These are phyloP conservation scores for Myxozyma monticola DNA, from an alignment of 805 yeast species.

Conservation along the genomic window DNA sequence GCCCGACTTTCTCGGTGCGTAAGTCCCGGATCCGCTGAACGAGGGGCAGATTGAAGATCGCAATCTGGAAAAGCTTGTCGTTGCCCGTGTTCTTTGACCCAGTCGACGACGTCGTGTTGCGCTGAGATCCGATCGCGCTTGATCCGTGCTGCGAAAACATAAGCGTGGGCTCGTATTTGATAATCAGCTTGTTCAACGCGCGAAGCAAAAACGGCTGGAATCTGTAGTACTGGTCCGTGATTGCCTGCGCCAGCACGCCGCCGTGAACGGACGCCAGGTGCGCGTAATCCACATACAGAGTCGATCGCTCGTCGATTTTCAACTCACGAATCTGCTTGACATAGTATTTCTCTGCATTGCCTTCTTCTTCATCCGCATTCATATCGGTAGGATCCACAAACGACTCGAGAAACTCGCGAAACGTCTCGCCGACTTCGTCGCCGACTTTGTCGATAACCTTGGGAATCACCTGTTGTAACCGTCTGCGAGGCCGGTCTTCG, in stretches of 20 bases:
- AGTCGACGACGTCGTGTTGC: conserved; percentile 18
- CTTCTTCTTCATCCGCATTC: conserved; percentile 38
- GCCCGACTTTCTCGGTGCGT: conserved; percentile 84
- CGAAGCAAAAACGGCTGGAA: conserved; percentile 80
- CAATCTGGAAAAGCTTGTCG: conserved; percentile 82
- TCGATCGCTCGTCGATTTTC: conserved; percentile 70
- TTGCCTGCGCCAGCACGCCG: conserved; percentile 85
- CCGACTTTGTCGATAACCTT: conserved; percentile 90
- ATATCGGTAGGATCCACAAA: conserved; percentile 50
- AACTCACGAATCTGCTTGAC: conserved; percentile 78
- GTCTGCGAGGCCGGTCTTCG: conserved; percentile 21
- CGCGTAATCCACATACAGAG: conserved; percentile 81
- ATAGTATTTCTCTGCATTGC: conserved; percentile 46
- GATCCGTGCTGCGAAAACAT: conserved; percentile 36
- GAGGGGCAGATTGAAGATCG: conserved; percentile 82
- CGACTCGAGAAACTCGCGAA: conserved; percentile 77
- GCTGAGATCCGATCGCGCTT: background rate
- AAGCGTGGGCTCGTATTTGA: conserved; percentile 71
- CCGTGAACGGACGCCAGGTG: conserved; percentile 66
- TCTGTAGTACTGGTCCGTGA: conserved; percentile 87
- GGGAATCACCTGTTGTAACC: conserved; percentile 65
- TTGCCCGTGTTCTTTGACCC: conserved; percentile 44
- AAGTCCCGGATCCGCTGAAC: conserved; percentile 85
- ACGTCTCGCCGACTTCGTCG: conserved; percentile 87
- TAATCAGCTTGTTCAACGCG: conserved; percentile 72